These are phyloP conservation scores for Nemania abortiva DNA, from an alignment of 2,329 filamentous ascomycete species.

Conservation along the genomic window DNA sequence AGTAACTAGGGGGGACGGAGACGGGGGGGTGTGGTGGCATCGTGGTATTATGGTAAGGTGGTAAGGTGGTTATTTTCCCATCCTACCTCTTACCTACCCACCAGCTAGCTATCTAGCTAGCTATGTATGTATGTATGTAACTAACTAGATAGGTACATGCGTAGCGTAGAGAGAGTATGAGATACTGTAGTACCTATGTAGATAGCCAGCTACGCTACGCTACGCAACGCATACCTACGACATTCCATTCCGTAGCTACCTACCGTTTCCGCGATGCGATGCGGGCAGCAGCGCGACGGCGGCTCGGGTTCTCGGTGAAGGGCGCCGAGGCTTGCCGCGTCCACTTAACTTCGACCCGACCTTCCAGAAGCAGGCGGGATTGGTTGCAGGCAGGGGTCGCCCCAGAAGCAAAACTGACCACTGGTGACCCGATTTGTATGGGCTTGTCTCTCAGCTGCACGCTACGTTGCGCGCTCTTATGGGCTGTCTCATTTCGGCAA, in stretches of 20 bases:
- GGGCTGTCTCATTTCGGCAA: conserved; percentile 41
- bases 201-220: too few species aligned
- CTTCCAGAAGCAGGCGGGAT: conserved; percentile 42
- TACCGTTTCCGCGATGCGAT: conserved; percentile 29
- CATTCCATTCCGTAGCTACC: not conserved
- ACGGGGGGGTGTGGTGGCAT: conserved; percentile 2
- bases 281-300: conserved; percentile 31
- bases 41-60: not conserved
- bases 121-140: too few species aligned
- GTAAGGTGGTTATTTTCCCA: not conserved
- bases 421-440: conserved; percentile 32
- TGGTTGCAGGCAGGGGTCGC: conserved; percentile 35
- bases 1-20: not conserved
- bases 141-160: not conserved
- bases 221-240: conserved; percentile 2
- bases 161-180: too few species aligned
- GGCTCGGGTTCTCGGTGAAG: conserved; percentile 42
- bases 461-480: conserved; percentile 42
- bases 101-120: not conserved
- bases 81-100: not conserved
- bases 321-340: conserved; percentile 36
- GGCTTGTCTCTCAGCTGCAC: conserved; percentile 38
- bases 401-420: conserved; percentile 35
- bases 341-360: conserved; percentile 39
- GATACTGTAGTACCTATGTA: too few species aligned